Evolutionary conservation across 495 filamentous ascomycete genomes (phyloP), one percentile per base, ranked within the genome.

Genomic region (Xylaria sp.): DNA sequence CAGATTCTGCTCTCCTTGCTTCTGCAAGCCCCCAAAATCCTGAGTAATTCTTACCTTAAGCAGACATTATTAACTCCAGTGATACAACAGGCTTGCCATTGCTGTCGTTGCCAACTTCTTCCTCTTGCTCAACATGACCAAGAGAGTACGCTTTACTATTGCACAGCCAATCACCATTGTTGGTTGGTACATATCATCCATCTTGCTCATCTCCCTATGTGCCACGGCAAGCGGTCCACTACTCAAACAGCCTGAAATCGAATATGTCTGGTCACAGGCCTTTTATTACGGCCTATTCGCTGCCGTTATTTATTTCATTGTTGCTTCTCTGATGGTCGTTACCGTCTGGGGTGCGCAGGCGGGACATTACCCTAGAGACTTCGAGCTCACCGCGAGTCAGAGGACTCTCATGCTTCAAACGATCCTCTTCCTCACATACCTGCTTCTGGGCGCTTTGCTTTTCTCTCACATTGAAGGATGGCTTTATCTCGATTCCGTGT

Each of bases 371-470:
- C 81, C 80, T 6, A 90, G 86, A 53, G 88, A 93, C 62, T 95
- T 93, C 78, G 86, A 89, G 50, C 84, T 94, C 35, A 94, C 90
- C 3, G 84, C 85, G 52, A 88, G 88, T 69, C 93, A 97, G 79
- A 86, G 94, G 31, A 96, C 93, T 0, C 80, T 97, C 41, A 97
- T 97, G 92, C 80, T 97, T 35, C 94, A 97, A 74, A 97, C 93
- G 1, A 95, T 96, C 74, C 80, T 86, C 33, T 91, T 97, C 77
- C 83, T 92, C 57, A 80, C 90, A 9, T 97, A 96, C 73, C 84
- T 97, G 12, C 86, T 94, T 3, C 73, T 91, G 15, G 93, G 94
- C 7, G 88, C 93, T 1, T 80, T 90, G 19, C 82, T 96, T 1
- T 97, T 91, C 75, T 86, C 86, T 9, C 84, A 84, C 11, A 81